These are phyloP conservation scores for Scenedesmus sp. DNA, from an alignment of 163 green algal genomes.

Conservation along the genomic window DNA sequence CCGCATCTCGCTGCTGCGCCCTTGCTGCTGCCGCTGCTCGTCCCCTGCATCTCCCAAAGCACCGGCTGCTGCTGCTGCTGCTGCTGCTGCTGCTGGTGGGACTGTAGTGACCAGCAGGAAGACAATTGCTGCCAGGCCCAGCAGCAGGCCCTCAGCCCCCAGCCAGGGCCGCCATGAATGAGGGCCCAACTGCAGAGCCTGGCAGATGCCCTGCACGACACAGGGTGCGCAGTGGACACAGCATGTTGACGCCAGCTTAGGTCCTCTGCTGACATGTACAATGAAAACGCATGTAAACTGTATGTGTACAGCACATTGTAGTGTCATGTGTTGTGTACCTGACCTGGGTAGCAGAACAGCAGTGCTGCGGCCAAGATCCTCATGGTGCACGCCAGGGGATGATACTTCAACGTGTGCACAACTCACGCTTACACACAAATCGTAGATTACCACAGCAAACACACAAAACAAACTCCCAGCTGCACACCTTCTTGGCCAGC, in stretches of 20 bases:
- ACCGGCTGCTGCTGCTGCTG: background rate
- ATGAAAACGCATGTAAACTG: background rate
- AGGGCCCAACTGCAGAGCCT: background rate
- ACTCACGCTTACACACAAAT: too few relatives aligned
- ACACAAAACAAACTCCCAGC: background rate
- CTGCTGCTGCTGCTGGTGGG: constrained; percentile 6
- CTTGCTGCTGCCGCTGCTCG: background rate
- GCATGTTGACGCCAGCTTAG: background rate
- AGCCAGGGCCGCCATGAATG: constrained; percentile 43
- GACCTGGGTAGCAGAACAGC: too few relatives aligned
- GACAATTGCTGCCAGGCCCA: constrained; percentile 55
- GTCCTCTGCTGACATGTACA: background rate
- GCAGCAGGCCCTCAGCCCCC: constrained; percentile 64
- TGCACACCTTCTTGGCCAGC: constrained; percentile 73
- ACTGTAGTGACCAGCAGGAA: constrained; percentile 50
- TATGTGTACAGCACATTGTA: too few relatives aligned
- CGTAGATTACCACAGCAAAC: background rate
- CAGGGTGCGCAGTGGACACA: background rate
- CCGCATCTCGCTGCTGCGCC: background rate
- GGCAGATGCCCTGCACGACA: constrained; percentile 18
- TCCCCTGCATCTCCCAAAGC: background rate
- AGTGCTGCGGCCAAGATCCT: too few relatives aligned
- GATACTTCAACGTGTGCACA: too few relatives aligned
- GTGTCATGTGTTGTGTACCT: too few relatives aligned
- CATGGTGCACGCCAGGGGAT: too few relatives aligned